phyloP scores from a whole-genome alignment of 805 yeast species.

The Ogataea allantospora region DNA sequence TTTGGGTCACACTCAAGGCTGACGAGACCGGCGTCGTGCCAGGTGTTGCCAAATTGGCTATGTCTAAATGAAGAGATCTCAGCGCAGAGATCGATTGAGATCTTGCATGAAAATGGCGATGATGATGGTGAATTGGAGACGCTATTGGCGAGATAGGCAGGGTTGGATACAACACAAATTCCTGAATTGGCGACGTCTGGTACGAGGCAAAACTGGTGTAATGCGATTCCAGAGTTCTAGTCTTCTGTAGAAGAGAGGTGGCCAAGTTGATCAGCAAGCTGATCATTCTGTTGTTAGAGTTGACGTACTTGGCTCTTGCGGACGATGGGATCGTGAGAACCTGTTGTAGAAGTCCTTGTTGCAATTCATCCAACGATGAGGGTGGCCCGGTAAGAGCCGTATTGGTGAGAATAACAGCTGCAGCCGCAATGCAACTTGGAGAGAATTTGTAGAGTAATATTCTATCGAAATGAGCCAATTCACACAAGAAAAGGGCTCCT shows the following conservation, averaged over 20 bases:
- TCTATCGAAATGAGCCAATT: conserved; percentile 61
- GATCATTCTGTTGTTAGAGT: conserved; percentile 21
- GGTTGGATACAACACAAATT: conserved; percentile 20
- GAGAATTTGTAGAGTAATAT: conserved; percentile 52
- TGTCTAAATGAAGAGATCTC: conserved; percentile 22
- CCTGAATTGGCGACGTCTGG: conserved; percentile 20
- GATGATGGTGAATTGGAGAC: conserved; percentile 28
- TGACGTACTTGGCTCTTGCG: conserved; percentile 26
- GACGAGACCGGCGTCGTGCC: conserved; percentile 29
- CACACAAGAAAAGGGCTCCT: conserved; percentile 63
- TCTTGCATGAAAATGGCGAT: conserved; percentile 21
- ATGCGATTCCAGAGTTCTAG: conserved; percentile 20
- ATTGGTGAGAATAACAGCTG: conserved; percentile 48
- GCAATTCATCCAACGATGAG: conserved; percentile 32
- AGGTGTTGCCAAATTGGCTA: conserved; percentile 30
- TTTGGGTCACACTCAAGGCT: conserved; percentile 17
- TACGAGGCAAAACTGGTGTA: conserved; percentile 12
- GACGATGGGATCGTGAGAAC: conserved; percentile 26
- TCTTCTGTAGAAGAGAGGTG: conserved; percentile 24
- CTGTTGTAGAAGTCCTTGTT: conserved; percentile 26
- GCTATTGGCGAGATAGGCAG: conserved; percentile 32
- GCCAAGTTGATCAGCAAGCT: conserved; percentile 29
- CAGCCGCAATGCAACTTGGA: conserved; percentile 47
- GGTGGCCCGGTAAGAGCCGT: conserved; percentile 40
- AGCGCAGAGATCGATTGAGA: conserved; percentile 25